Base-by-base conservation (phyloP, 768 basidiomycete species). In the Amanita jacksonii region DNA sequence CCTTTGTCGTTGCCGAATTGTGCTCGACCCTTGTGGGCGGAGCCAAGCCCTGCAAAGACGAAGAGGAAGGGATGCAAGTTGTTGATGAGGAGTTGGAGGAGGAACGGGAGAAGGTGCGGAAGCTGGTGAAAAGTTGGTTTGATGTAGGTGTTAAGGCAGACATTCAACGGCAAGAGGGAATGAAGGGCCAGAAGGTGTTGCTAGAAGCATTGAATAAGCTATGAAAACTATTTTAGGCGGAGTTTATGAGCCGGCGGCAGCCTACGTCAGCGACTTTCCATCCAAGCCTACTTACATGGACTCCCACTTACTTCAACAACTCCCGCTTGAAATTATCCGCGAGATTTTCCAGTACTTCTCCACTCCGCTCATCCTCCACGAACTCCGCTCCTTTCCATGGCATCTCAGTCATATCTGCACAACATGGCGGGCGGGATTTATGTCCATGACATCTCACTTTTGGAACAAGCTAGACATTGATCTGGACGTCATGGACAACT, bases 1-100 rank as follows among this genome's bases (percentile, higher is more conserved):
- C 78, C 4, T 92, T 90, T 52, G 74, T 91, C 12, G 68, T 90
- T 1, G 78, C 80, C 0, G 86, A 83, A 56, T 63, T 88, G 23
- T 73, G 81, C 54, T 79, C 79, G 51, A 70, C 80, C 20, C 59
- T 85, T 32, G 47, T 64, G 5, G 54, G 52, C 16, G 53, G 54
- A 1, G 58, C 56, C 27, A 37, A 31, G 18, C 8, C 22, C 6
- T 19, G 23, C 27, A 18, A 18, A 4, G 37, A 30, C 7, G 44
- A 31, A 27, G 19, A 16, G 1, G n/a, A 12, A 28, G 28, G 16
- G 10, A 38, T 45, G 44, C 19, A 31, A 12, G 36, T 38, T 12
- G 22, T 45, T 8, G 44, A 45, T 31, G 44, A 45, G 24, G 44
- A 45, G 5, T 15, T 45, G 22, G 65, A 63, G 20, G 67, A 64